Conservation (phyloP, 495 filamentous ascomycete genomes). For the Neurospora africana region DNA sequence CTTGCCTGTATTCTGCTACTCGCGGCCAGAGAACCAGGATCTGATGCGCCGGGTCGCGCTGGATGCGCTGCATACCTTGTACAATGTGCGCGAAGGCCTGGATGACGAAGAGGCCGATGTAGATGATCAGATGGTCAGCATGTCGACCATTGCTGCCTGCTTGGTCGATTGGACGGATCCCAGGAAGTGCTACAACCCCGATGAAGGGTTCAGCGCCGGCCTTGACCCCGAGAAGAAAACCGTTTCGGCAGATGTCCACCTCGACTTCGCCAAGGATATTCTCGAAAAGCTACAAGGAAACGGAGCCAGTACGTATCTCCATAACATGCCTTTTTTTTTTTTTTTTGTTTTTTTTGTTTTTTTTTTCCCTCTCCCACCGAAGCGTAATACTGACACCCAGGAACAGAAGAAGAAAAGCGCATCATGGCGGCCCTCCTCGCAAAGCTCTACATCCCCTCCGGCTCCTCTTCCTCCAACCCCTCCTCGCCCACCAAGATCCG, state of each 20-base stretch:
- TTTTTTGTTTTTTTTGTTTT: background rate
- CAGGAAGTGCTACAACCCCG: constrained; percentile 64
- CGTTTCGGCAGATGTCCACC: constrained; percentile 56
- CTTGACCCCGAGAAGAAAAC: constrained; percentile 48
- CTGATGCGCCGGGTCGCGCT: constrained; percentile 64
- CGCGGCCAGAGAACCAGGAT: constrained; percentile 63
- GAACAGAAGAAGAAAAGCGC: constrained; percentile 73
- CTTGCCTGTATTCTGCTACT: constrained; percentile 90
- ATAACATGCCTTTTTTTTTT: background rate
- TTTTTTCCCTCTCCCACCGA: constrained; percentile 4
- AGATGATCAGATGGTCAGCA: constrained; percentile 68
- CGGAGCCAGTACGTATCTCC: constrained; percentile 47
- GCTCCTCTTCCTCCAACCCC: constrained; percentile 18
- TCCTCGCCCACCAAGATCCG: constrained; percentile 35
- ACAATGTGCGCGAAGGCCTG: constrained; percentile 55
- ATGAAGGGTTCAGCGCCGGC: constrained; percentile 32
- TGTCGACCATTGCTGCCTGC: constrained; percentile 64
- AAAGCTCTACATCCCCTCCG: constrained; percentile 69
- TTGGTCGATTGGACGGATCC: constrained; percentile 95
- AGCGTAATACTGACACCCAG: constrained; percentile 13
- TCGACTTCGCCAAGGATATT: constrained; percentile 52
- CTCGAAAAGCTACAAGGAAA: constrained; percentile 45
- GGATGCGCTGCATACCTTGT: constrained; percentile 54
- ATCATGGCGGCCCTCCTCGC: constrained; percentile 62
- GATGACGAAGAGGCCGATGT: constrained; percentile 74